phyloP scores from a whole-genome alignment of 495 filamentous ascomycete genomes.

The Neurospora sp. region DNA sequence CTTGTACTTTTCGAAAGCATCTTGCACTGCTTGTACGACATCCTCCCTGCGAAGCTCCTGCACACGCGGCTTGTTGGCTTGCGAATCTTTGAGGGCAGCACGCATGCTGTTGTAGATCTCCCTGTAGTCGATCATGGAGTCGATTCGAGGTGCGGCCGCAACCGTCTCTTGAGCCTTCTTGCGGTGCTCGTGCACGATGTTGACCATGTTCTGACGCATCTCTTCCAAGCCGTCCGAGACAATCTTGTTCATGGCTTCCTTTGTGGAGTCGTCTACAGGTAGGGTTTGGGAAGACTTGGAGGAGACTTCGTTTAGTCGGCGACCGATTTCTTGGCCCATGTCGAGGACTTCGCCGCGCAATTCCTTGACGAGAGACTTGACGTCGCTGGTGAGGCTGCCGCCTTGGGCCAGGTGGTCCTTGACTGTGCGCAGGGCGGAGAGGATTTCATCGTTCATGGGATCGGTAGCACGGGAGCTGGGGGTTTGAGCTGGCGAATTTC shows the following conservation, averaged over 20 bases:
- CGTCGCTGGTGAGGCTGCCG: constrained; percentile 76
- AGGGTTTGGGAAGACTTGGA: constrained; percentile 26
- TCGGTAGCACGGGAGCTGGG: constrained; percentile 24
- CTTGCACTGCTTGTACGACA: constrained; percentile 72
- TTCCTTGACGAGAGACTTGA: constrained; percentile 81
- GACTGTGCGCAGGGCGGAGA: constrained; percentile 67
- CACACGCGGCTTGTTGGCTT: constrained; percentile 35
- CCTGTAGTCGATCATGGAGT: constrained; percentile 50
- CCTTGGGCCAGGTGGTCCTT: constrained; percentile 79
- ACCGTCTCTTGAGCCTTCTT: constrained; percentile 45
- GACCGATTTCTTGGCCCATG: constrained; percentile 80
- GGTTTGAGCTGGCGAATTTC: background rate
- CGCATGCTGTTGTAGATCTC: constrained; percentile 75
- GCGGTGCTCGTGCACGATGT: constrained; percentile 62
- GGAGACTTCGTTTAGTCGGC: constrained; percentile 61
- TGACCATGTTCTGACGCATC: constrained; percentile 69
- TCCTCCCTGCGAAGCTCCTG: constrained; percentile 54
- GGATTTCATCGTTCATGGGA: constrained; percentile 54
- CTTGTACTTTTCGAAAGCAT: constrained; percentile 85
- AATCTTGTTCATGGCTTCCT: constrained; percentile 64
- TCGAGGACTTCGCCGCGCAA: constrained; percentile 85
- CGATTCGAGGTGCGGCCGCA: background rate
- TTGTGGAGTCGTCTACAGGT: constrained; percentile 36
- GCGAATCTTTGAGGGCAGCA: constrained; percentile 60
- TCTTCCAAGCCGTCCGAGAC: constrained; percentile 70